A percentile compares a stretch with the other conserved stretches of the same genome.
Evolutionary conservation across 1,139 yeast genomes (phyloP).

Genomic region (Maudiozyma humilis): DNA sequence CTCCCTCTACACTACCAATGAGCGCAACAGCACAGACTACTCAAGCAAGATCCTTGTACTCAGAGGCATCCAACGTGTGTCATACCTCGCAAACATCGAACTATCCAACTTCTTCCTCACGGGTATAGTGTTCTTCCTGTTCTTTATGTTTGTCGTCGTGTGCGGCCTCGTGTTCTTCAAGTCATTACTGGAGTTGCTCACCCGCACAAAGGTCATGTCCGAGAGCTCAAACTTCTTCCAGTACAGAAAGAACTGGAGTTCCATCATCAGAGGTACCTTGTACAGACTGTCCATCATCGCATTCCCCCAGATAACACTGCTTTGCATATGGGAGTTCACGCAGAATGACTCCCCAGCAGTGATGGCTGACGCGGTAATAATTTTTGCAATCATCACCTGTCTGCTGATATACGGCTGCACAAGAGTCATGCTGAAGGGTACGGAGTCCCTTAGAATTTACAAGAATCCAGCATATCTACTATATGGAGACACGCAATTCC

Average conservation of each 20-base stretch:
- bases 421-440: slow-evolving; percentile 64
- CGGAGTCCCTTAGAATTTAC: slow-evolving; percentile 60
- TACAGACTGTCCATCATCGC: slow-evolving; percentile 76
- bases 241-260: slow-evolving; percentile 73
- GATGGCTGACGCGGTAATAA: slow-evolving; percentile 66
- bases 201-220: slow-evolving; percentile 51
- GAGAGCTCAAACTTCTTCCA: slow-evolving; percentile 56
- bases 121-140: slow-evolving; percentile 71
- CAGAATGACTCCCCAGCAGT: slow-evolving; percentile 77
- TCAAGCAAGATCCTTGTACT: slow-evolving; percentile 65
- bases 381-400: slow-evolving; percentile 48
- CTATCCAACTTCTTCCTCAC: slow-evolving; percentile 80
- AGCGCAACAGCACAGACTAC: slow-evolving; percentile 41
- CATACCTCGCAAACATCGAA: slow-evolving; percentile 78
- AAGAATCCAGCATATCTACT: slow-evolving; percentile 89
- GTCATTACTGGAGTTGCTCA: slow-evolving; percentile 62
- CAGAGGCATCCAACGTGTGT: slow-evolving; percentile 88
- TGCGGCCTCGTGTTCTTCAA: slow-evolving; percentile 61
- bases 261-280: slow-evolving; percentile 77
- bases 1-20: slow-evolving; percentile 61
- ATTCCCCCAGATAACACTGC: slow-evolving; percentile 74
- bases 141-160: slow-evolving; percentile 67
- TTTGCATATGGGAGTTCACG: slow-evolving; percentile 86
- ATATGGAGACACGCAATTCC: slow-evolving; percentile 71
- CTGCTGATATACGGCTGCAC: slow-evolving; percentile 66